Base-by-base conservation (phyloP, 345 rosid species). In the Trapa bicornis region DNA sequence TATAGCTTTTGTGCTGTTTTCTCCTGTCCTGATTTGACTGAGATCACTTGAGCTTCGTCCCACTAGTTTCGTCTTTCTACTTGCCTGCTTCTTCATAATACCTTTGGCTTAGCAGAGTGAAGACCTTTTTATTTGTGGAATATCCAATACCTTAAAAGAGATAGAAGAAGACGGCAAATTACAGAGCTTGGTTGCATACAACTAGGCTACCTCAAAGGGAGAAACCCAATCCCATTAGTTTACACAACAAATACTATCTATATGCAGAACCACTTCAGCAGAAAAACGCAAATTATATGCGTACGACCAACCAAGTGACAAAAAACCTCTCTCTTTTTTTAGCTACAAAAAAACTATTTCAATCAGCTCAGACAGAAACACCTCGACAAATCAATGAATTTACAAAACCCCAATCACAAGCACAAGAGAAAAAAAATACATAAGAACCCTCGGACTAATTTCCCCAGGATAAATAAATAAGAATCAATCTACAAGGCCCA, bases 61-160 rank as follows among this genome's bases (percentile, higher is more conserved):
- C 65, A 57, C 61, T 76, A 52, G 73, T 65, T 73, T 75, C 81
- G 78, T 82, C 45, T 78, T 77, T 81, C 78, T 80, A 42, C 81
- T 83, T 67, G 72, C 50, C 66, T 80, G 77, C 80, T 80, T 85
- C 70, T 81, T 86, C 85, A 87, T 82, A 36, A 3, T 37, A 54
- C 75, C 38, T 37, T 37, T 9, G 29, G 22, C 29, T 22, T 35
- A 37, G 65, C 63, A 56, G 72, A 64, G 68, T 64, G 53, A 69
- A 41, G 70, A 67, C 29, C 67, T 61, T 66, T 39, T 17, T 38
- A 38, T 6, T 38, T 43, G 29, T 37, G 12, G 32, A 54, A 54
- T 17, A 29, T 3, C 35, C 9, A 54, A n/a, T 35, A 33, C 63
- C 63, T 11, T 5, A 32, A 37, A 58, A 32, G 37, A 29, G 0